Percentiles rank a stretch among this genome's conserved stretches.
Evolutionary conservation across 768 basidiomycete genomes (phyloP).

Genomic region (Inosperma sp.): DNA sequence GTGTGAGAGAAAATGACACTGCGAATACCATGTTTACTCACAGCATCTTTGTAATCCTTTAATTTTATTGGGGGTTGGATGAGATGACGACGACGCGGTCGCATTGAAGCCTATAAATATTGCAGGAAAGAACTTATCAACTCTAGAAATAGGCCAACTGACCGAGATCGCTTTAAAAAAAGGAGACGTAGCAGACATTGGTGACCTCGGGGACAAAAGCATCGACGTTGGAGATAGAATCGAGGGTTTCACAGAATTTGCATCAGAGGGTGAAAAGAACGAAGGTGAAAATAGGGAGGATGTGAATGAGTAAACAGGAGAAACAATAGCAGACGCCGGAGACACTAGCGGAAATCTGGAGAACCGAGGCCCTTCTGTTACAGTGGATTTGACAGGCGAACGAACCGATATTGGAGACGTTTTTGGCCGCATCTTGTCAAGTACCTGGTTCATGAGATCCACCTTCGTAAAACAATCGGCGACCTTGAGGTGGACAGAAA

Average conservation of each 20-base stretch:
- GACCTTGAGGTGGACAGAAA: constrained; percentile 42
- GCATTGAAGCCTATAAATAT: constrained; percentile 47
- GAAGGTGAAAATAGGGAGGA: constrained; percentile 28
- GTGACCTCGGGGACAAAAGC: constrained; percentile 21
- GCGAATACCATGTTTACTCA: constrained; percentile 21
- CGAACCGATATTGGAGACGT: constrained; percentile 7
- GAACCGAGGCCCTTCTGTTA: constrained; percentile 13
- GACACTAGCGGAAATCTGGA: constrained; percentile 19
- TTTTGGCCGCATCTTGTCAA: constrained; percentile 24
- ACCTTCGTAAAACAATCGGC: constrained; percentile 46
- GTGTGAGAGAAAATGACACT: neutral
- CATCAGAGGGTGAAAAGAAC: constrained; percentile 18
- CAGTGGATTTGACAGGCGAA: constrained; percentile 10
- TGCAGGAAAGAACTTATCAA: constrained; percentile 5
- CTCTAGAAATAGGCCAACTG: constrained; percentile 15
- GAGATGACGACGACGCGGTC: constrained; percentile 37
- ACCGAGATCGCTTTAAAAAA: constrained; percentile 45
- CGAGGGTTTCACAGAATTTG: constrained; percentile 16
- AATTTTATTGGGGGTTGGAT: constrained; percentile 37
- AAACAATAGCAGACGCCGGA: constrained; percentile 20
- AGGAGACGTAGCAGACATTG: constrained; percentile 26
- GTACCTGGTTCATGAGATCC: constrained; percentile 37
- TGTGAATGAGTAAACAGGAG: constrained; percentile 25
- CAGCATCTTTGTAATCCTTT: constrained; percentile 36
- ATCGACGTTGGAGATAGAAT: constrained; percentile 19